Conservation (phyloP, 345 rosid genomes). For the Viola odorata region DNA sequence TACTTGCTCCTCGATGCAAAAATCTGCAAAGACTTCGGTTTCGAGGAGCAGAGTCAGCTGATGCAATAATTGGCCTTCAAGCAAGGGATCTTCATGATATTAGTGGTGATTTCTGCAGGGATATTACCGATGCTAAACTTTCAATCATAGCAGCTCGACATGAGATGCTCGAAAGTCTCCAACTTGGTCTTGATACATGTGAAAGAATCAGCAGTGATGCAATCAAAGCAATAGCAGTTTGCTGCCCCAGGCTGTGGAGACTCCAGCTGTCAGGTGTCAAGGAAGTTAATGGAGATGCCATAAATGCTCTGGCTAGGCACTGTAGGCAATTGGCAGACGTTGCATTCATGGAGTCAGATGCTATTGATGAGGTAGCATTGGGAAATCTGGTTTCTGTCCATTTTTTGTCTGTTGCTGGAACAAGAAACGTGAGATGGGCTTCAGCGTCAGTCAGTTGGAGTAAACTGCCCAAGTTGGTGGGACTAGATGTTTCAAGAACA, state of each 20-base stretch:
- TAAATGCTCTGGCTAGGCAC: constrained; percentile 30
- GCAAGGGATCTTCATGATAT: constrained; percentile 30
- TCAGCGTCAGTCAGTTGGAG: constrained; percentile 24
- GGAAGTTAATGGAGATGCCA: constrained; percentile 28
- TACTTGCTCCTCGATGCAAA: constrained; percentile 21
- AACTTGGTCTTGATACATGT: constrained; percentile 28
- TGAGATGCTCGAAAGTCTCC: constrained; percentile 31
- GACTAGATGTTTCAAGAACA: constrained; percentile 36
- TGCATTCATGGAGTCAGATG: constrained; percentile 24
- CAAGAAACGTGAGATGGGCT: constrained; percentile 34
- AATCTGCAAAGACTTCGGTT: constrained; percentile 25
- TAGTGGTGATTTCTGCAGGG: constrained; percentile 27
- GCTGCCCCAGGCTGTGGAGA: constrained; percentile 30
- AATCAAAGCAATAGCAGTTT: constrained; percentile 31
- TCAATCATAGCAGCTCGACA: constrained; percentile 31
- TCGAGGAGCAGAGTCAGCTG: constrained; percentile 35
- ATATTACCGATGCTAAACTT: constrained; percentile 31
- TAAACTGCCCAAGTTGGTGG: constrained; percentile 24
- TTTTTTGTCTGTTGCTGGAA: constrained; percentile 31
- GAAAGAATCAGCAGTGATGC: constrained; percentile 37
- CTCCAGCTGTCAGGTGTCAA: constrained; percentile 32
- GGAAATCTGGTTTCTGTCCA: constrained; percentile 26
- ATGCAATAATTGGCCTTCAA: constrained; percentile 28
- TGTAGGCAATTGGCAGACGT: constrained; percentile 25
- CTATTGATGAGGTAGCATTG: constrained; percentile 29